phyloP scores from a whole-genome alignment of 1,284 basidiomycete genomes.

The Mixia osmundae region DNA sequence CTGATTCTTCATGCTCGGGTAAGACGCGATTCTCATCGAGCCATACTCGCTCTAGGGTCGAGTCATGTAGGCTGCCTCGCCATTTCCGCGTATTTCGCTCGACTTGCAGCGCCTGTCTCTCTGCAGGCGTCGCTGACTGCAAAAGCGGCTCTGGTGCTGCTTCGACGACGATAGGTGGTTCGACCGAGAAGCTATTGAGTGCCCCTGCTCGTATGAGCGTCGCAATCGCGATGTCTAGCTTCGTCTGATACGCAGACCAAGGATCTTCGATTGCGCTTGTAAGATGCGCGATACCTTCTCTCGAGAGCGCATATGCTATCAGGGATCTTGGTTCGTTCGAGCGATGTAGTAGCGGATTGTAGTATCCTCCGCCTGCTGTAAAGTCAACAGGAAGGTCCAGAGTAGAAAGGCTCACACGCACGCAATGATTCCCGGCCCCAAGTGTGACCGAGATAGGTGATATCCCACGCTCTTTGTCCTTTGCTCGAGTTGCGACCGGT shows the following conservation, averaged over 20 bases:
- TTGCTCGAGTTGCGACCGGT: too few relatives aligned
- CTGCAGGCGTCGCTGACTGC: slow-evolving; percentile 19
- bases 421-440: slow-evolving; percentile 17
- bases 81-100: too few relatives aligned
- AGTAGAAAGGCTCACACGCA: slow-evolving; percentile 17
- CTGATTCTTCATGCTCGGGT: too few relatives aligned
- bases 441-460: slow-evolving; percentile 41
- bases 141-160: slow-evolving; percentile 3
- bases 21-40: too few relatives aligned
- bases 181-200: slow-evolving; percentile 18
- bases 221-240: slow-evolving; percentile 29
- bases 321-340: slow-evolving; percentile 17
- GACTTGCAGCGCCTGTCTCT: slow-evolving; percentile 19
- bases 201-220: slow-evolving; percentile 31
- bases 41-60: slow-evolving; percentile 19
- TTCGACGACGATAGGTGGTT: slow-evolving; percentile 20
- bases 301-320: slow-evolving; percentile 19
- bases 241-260: slow-evolving; percentile 19
- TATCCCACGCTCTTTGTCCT: slow-evolving; percentile 32
- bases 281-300: slow-evolving; percentile 12
- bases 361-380: slow-evolving; percentile 42
- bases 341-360: slow-evolving; percentile 42
- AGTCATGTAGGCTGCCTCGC: slow-evolving; percentile 20
- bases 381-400: slow-evolving; percentile 18
- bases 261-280: slow-evolving; percentile 17